Evolutionary conservation across 2,329 filamentous ascomycete genomes (phyloP).

Genomic region (Coniochaeta hoffmannii): DNA sequence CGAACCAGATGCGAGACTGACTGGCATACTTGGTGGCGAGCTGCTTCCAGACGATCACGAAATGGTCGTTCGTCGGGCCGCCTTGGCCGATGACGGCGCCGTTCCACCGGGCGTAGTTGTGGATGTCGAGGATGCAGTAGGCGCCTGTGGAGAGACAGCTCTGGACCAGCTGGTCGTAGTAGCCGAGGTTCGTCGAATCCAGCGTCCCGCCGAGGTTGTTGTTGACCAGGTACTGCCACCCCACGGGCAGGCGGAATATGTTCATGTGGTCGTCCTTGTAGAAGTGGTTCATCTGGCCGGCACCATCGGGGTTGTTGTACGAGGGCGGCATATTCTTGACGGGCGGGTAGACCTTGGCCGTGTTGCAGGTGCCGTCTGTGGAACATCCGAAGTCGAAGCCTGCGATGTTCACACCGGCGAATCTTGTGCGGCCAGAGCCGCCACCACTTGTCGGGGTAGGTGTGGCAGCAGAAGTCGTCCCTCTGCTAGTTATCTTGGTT

Average conservation of each 20-base stretch:
- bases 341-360: background rate
- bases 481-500: background rate
- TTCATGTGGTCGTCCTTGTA: slow-evolving; percentile 3
- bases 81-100: slow-evolving; percentile 57
- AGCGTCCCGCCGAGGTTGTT: slow-evolving; percentile 40
- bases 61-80: slow-evolving; percentile 54
- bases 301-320: slow-evolving; percentile 4
- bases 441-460: background rate
- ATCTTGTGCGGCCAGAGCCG: background rate
- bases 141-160: slow-evolving; percentile 48
- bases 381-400: slow-evolving; percentile 5
- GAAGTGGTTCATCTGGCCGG: slow-evolving; percentile 5
- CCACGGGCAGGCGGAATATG: slow-evolving; percentile 25
- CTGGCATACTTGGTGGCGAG: slow-evolving; percentile 43
- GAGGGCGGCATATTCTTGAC: background rate
- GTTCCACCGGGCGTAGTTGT: slow-evolving; percentile 55
- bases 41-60: slow-evolving; percentile 49
- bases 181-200: slow-evolving; percentile 36
- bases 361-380: slow-evolving; percentile 3
- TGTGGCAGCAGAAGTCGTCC: background rate
- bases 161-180: slow-evolving; percentile 48
- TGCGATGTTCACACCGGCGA: slow-evolving; percentile 4
- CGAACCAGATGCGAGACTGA: slow-evolving; percentile 38
- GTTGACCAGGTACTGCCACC: slow-evolving; percentile 52
- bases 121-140: slow-evolving; percentile 47